A percentile compares a stretch with the other conserved stretches of the same genome.
Evolutionary conservation across 257 asterid genomes (phyloP).

Genomic region (Solanum verrucosum): DNA sequence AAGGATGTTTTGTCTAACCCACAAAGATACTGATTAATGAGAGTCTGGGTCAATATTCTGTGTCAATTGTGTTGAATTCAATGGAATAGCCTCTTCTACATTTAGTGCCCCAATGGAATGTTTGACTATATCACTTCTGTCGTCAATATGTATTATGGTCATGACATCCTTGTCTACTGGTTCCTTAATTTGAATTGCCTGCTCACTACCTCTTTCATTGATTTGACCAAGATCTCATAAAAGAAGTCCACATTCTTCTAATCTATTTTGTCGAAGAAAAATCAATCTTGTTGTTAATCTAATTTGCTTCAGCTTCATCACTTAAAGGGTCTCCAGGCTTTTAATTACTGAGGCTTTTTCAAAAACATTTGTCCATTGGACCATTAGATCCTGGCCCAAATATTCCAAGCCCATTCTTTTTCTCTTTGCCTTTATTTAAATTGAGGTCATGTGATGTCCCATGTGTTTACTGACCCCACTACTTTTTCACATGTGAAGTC

Average conservation of each 20-base stretch:
- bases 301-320: not conserved
- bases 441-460: not conserved
- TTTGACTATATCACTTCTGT: not conserved
- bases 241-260: not conserved
- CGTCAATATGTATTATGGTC: not conserved
- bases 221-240: not conserved
- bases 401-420: not conserved
- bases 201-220: not conserved
- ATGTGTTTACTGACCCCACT: not conserved
- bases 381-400: not conserved
- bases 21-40: not conserved
- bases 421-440: not conserved
- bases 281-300: not conserved
- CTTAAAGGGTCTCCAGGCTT: not conserved
- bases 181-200: not conserved
- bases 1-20: not conserved
- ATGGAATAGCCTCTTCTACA: not conserved
- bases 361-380: not conserved
- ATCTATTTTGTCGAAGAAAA: not conserved
- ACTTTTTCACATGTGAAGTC: not conserved
- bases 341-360: not conserved
- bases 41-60: not conserved
- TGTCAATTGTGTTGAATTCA: not conserved
- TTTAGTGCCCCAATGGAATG: not conserved
- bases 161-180: not conserved